Percentiles rank a stretch among this genome's conserved stretches.
These are phyloP conservation scores for Ramaria sp. DNA, from an alignment of 768 basidiomycete genomes.

Conservation along the genomic window DNA sequence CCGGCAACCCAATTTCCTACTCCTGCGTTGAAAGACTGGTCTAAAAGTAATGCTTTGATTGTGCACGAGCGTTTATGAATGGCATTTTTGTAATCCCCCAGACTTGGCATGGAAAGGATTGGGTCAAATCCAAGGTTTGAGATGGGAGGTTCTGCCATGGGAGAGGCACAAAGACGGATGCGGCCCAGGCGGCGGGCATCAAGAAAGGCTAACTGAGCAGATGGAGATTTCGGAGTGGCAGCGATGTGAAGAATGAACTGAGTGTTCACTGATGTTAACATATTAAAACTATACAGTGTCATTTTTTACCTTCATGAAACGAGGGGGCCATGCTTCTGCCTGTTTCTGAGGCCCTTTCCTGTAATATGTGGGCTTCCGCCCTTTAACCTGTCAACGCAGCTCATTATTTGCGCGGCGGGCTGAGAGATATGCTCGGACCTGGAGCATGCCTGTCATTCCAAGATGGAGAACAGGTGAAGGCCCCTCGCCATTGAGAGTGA, in stretches of 20 bases:
- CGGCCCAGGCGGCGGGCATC: conserved; percentile 65
- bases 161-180: conserved; percentile 49
- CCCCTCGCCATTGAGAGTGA: conserved; percentile 51
- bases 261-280: not conserved
- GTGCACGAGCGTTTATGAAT: conserved; percentile 50
- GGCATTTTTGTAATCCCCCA: conserved; percentile 36
- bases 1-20: conserved; percentile 81
- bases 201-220: conserved; percentile 50
- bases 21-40: conserved; percentile 73
- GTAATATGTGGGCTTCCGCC: conserved; percentile 37
- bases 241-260: conserved; percentile 58
- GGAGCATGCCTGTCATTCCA: conserved; percentile 81
- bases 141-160: conserved; percentile 55
- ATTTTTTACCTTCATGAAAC: conserved; percentile 45
- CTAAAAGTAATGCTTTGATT: conserved; percentile 64
- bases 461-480: conserved; percentile 64
- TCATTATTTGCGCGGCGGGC: not conserved
- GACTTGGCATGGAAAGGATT: conserved; percentile 51
- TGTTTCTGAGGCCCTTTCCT: conserved; percentile 27
- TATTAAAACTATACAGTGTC: not conserved
- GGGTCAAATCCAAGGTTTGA: conserved; percentile 71
- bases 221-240: conserved; percentile 20
- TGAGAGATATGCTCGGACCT: conserved; percentile 26
- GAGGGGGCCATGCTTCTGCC: conserved; percentile 50
- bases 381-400: conserved; percentile 32